A percentile compares a stretch with the other conserved stretches of the same genome.
Conservation (phyloP, 768 basidiomycete species). For the Lactarius trivialis region DNA sequence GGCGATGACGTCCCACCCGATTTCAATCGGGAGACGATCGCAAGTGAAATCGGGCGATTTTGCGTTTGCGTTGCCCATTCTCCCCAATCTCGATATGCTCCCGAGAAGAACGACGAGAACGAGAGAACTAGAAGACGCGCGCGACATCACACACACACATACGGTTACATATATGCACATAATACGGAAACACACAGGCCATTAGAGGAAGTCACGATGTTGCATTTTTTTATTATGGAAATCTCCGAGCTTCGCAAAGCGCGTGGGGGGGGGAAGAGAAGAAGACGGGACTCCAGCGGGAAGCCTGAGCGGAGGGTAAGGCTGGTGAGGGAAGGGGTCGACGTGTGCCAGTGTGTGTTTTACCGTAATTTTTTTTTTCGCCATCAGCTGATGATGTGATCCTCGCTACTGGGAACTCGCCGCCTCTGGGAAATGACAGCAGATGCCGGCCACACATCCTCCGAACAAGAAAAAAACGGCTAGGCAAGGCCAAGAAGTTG, state of each 20-base stretch:
- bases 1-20: constrained; percentile 1
- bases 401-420: background rate
- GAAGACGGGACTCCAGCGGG: background rate
- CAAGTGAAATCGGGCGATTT: constrained; percentile 21
- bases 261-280: background rate
- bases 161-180: background rate
- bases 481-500: background rate
- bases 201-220: background rate
- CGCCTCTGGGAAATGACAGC: background rate
- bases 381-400: background rate
- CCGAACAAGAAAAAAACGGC: background rate
- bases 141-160: background rate
- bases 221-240: background rate
- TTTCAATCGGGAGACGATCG: constrained; percentile 23
- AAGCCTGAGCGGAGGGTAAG: background rate
- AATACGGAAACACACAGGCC: background rate
- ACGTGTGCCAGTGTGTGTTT: too few relatives aligned
- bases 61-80: constrained; percentile 7
- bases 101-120: background rate
- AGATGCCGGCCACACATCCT: background rate
- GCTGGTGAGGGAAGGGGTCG: background rate
- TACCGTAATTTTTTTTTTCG: background rate
- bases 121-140: background rate
- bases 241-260: background rate
- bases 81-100: constrained; percentile 16